Conservation (phyloP, 2,329 filamentous ascomycete genomes). For the Cercospora janseana region DNA sequence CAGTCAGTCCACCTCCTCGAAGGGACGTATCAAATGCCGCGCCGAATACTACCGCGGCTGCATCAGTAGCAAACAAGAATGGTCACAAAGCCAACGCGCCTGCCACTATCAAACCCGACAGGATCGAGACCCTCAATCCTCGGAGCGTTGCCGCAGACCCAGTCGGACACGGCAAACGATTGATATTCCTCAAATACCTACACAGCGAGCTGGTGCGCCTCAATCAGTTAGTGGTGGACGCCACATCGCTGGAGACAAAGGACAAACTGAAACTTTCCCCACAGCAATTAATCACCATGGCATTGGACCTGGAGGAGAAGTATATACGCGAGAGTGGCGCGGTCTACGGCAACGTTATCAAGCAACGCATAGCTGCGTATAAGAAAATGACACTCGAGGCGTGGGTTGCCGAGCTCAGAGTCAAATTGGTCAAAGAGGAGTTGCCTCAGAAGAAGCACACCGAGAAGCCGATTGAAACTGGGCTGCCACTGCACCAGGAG, state of each 20-base stretch:
- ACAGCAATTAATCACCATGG: slow-evolving; percentile 66
- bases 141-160: slow-evolving; percentile 58
- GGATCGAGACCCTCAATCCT: slow-evolving; percentile 57
- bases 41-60: slow-evolving; percentile 1
- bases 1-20: slow-evolving; percentile 26
- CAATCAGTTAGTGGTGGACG: slow-evolving; percentile 49
- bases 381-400: slow-evolving; percentile 70
- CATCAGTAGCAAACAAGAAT: slow-evolving; percentile 19
- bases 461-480: slow-evolving; percentile 60
- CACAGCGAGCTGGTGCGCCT: slow-evolving; percentile 66
- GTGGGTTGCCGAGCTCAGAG: slow-evolving; percentile 56
- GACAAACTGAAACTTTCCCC: slow-evolving; percentile 59
- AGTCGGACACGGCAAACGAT: slow-evolving; percentile 39
- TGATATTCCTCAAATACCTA: slow-evolving; percentile 55
- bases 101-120: slow-evolving; percentile 9
- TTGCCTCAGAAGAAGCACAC: slow-evolving; percentile 31
- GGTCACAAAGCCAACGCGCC: slow-evolving; percentile 1
- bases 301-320: slow-evolving; percentile 76
- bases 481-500: slow-evolving; percentile 67
- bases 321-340: slow-evolving; percentile 63
- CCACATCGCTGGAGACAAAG: slow-evolving; percentile 35
- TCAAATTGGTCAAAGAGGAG: slow-evolving; percentile 20
- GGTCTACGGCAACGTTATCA: slow-evolving; percentile 82
- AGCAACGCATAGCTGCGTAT: slow-evolving; percentile 72
- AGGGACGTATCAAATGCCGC: slow-evolving; percentile 11